Evolutionary conservation across 345 rosid species (phyloP), one percentile per base, ranked within the genome.

Genomic region (Eucalyptus polyanthemos): DNA sequence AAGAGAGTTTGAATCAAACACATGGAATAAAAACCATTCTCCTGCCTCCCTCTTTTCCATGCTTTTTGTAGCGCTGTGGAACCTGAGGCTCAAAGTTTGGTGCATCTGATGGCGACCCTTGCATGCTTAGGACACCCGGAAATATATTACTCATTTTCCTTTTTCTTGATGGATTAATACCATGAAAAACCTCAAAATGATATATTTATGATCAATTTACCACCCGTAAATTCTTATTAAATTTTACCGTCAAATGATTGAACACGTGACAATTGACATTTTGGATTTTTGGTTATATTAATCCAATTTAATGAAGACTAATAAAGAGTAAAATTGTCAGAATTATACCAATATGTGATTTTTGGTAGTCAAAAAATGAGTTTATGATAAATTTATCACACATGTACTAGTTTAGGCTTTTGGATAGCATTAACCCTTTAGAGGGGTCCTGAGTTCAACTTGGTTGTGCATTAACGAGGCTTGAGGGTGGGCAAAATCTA

Each of bases 381-480:
- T 47, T 47, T 47, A 47, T 47, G 0, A 47, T 14, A 50, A 50
- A 14, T 50, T 50, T 50, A 11, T 14, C 51, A 50, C 51, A 14
- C 2, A 0, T 50, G 3, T 50, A 14, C 50, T 0, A 0, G 6
- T 50, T 50, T 50, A 50, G 16, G 50, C 1, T 50, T 50, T 50
- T 50, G 50, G 50, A 10, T 50, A 50, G 16, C 13, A 50, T 50
- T 50, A 50, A 2, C 65, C 27, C 27, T 25, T 25, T 11, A 50
- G 17, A 31, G 76, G 21, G 22, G 21, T 67, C 76, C 4, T 14
- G 76, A 65, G 76, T 15, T 65, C 5, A 7, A 65, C 76, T 67
- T 67, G 31, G 22, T n/a, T 67, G 76, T 8, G 11, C 40, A 15
- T 67, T 67, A 14, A 67, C 16, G 3, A 67, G 40, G 37, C 9